phyloP scores from a whole-genome alignment of 176 grass and related monocot genomes.

The Avena atlantica region DNA sequence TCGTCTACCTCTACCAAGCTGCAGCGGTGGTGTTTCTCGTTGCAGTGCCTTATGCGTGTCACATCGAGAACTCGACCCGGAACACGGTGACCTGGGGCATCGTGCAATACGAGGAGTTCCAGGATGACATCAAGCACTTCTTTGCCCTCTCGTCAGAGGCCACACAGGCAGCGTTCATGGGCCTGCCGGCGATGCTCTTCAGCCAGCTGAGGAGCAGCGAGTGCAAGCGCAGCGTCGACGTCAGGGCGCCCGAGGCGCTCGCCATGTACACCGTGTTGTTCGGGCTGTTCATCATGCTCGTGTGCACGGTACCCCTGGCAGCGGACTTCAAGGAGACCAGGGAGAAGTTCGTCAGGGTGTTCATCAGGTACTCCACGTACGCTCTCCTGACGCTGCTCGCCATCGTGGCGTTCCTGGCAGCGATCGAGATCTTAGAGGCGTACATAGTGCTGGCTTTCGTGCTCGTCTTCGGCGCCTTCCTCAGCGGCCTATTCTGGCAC shows the following conservation, averaged over 20 bases:
- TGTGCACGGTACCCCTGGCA: conserved; percentile 24
- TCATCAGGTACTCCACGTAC: conserved; percentile 26
- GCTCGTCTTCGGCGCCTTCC: not conserved
- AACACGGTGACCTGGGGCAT: conserved; percentile 10
- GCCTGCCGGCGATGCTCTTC: conserved; percentile 31
- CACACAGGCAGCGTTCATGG: conserved; percentile 21
- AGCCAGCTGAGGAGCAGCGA: conserved; percentile 22
- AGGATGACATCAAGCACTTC: conserved; percentile 19
- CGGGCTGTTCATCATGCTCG: conserved; percentile 33
- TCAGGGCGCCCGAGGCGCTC: conserved; percentile 29
- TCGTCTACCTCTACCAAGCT: conserved; percentile 1
- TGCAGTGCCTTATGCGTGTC: not conserved
- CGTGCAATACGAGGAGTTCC: conserved; percentile 22
- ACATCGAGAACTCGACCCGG: not conserved
- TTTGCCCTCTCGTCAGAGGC: conserved; percentile 15
- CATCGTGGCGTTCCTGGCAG: conserved; percentile 5
- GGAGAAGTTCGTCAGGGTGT: conserved; percentile 22
- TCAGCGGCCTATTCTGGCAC: not conserved
- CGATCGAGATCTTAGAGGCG: conserved; percentile 2
- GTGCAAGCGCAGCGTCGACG: not conserved
- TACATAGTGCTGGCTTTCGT: conserved; percentile 6
- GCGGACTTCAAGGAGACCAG: not conserved
- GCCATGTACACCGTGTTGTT: conserved; percentile 20
- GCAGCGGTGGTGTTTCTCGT: not conserved
- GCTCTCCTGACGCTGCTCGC: not conserved